Evolutionary conservation across 805 yeast genomes (phyloP), one percentile per base, ranked within the genome.

Genomic region (Wilhelminamyces savonicus): DNA sequence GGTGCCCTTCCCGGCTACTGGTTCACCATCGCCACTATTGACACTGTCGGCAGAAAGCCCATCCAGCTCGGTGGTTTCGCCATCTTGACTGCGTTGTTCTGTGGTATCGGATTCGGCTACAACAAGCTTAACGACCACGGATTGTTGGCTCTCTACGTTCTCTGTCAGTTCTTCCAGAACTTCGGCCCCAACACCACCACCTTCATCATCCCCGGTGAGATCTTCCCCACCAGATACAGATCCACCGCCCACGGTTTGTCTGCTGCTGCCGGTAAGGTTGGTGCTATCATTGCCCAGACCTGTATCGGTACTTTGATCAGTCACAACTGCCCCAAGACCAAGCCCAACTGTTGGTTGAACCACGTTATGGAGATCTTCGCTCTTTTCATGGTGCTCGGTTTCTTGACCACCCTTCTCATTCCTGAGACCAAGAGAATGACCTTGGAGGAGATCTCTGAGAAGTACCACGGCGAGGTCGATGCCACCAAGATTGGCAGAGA

Each of bases 1-100:
- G 96, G 97, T 70, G 74, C 92, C 26, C 75, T 86, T 60, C 95
- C 95, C 48, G 96, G 96, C 53, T 86, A 86, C 65, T 86, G 95
- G 95, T 65, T 71, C 37, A 56, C 90, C 19, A 85, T 80, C 46
- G 86, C 86, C 30, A 78, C 90, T 27, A 55, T 86, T 37, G 96
- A 86, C 61, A 69, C 63, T 22, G 46, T 86, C 44, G 96, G 96
- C 48, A 78, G 96, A 71, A 84, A 81, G 61, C 77, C 87, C 40
- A 65, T 86, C 40, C 95, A 87, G 67, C 36, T 84, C 14, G 66
- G 63, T 50, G 94, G 95, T 48, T 86, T 86, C 68, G 36, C 71
- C 41, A 50, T 83, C 30, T 71, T 85, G 53, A 83, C 95, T 24
- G 55, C 65, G 31, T 58, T 87, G 36, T 78, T 87, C 65, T 79